A percentile compares a stretch with the other conserved stretches of the same genome.
These are phyloP conservation scores for Wolfiporia cocos DNA, from an alignment of 1,284 basidiomycete species.

Conservation along the genomic window DNA sequence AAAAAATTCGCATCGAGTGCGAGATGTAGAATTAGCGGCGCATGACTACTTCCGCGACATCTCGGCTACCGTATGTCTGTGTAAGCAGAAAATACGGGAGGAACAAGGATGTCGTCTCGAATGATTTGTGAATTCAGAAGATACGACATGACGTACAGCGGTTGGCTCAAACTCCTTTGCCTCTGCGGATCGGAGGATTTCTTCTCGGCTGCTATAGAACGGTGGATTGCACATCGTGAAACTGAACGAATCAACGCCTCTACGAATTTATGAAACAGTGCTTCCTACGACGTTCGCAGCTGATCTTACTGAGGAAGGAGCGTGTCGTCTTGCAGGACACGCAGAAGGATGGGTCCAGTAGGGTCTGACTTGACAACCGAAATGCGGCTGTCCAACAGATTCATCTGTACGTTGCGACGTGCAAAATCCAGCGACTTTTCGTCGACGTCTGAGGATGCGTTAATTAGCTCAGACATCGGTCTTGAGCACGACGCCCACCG, in stretches of 20 bases:
- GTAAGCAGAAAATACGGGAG: too few species aligned
- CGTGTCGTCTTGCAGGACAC: conserved; percentile 1
- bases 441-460: conserved; percentile 58
- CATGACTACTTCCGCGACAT: too few species aligned
- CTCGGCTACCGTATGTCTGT: too few species aligned
- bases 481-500: conserved; percentile 36
- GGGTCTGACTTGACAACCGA: conserved; percentile 34
- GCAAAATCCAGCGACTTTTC: conserved; percentile 50
- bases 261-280: neutral
- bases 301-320: neutral
- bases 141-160: conserved; percentile 42
- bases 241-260: conserved; percentile 33
- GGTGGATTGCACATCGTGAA: conserved; percentile 96
- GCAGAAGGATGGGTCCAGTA: conserved; percentile 33
- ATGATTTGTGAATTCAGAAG: neutral
- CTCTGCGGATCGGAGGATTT: conserved; percentile 55
- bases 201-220: conserved; percentile 74
- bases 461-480: neutral
- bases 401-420: conserved; percentile 44
- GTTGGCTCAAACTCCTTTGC: conserved; percentile 59
- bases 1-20: neutral
- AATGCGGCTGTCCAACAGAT: conserved; percentile 48
- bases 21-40: too few species aligned
- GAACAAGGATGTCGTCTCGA: too few species aligned
- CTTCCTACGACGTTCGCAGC: neutral